Base-by-base conservation (phyloP, 2,329 filamentous ascomycete species). In the Arthrobotrys iridis region DNA sequence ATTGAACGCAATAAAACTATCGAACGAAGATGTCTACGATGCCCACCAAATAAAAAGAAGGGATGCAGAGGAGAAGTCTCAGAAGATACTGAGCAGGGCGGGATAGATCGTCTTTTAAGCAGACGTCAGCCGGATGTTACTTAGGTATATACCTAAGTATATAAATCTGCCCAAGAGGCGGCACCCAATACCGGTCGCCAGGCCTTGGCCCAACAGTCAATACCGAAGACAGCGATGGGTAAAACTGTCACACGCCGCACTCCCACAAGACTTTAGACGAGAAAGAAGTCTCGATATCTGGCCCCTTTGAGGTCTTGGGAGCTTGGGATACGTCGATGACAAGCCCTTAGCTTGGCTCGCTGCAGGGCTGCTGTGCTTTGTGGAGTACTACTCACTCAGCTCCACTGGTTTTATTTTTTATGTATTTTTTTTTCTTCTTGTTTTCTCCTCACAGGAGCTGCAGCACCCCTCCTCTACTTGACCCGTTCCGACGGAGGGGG, bases 61-160 rank as follows among this genome's bases (percentile, higher is more conserved):
- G n/a, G 40, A 33, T 33, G 22, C 11, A 50, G n/a, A 59, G 33
- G 24, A 18, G 45, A 55, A 15, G 45, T 6, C n/a, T 10, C 13
- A 7, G 33, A 6, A 7, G 20, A n/a, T 10, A 35, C 13, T 57
- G 28, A 20, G n/a, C 37, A 24, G 10, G 30, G 43, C 8, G 22
- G 13, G 45, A 20, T 20, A 41, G 64, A 68, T 60, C 50, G 40
- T 58, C 48, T 48, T 37, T 52, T 64, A 45, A 59, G 50, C 24
- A 62, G 52, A 66, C 60, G 50, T 66, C 62, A 66, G 68, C 68
- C 68, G 60, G 66, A 55, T n/a, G n/a, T n/a, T n/a, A n/a, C n/a
- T n/a, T n/a, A n/a, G n/a, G n/a, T 28, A 59, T 40, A 48, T 52
- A 7, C 24, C 33, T 11, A 37, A 35, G 52, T 35, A 46, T 5